These are phyloP conservation scores for Daldinia bambusicola DNA, from an alignment of 495 filamentous ascomycete species.

Conservation along the genomic window DNA sequence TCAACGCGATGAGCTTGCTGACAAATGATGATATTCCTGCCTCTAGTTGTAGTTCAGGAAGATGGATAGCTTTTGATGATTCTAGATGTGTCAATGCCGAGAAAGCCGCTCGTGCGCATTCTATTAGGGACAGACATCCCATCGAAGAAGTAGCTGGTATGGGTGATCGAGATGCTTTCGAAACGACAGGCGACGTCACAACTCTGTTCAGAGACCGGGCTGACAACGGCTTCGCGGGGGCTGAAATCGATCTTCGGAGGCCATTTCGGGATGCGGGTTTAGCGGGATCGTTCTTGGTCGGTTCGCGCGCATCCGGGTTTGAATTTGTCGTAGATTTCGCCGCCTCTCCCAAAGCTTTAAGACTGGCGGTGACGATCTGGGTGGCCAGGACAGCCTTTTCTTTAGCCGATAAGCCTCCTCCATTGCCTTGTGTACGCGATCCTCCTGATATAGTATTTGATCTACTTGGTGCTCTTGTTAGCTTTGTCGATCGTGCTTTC, in stretches of 20 bases:
- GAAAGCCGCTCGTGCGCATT: constrained; percentile 82
- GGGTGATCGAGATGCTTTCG: constrained; percentile 23
- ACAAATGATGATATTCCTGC: constrained; percentile 82
- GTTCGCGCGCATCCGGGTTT: constrained; percentile 43
- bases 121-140: constrained; percentile 63
- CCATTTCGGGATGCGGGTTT: constrained; percentile 52
- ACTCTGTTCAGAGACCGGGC: constrained; percentile 64
- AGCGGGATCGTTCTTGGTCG: constrained; percentile 45
- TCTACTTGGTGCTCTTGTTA: constrained; percentile 33
- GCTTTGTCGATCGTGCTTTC: constrained; percentile 54
- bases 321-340: constrained; percentile 60
- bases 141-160: constrained; percentile 34
- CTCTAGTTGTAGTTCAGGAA: constrained; percentile 80
- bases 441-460: constrained; percentile 37
- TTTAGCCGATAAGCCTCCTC: constrained; percentile 60
- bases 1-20: constrained; percentile 75
- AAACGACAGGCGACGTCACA: constrained; percentile 55
- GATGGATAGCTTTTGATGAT: constrained; percentile 54
- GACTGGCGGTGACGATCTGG: constrained; percentile 78
- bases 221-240: constrained; percentile 62
- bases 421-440: constrained; percentile 39
- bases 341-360: constrained; percentile 79
- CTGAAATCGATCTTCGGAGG: constrained; percentile 58
- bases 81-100: constrained; percentile 72
- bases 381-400: constrained; percentile 80